Evolutionary conservation across 2,329 filamentous ascomycete species (phyloP).

Genomic region (Talaromyces sp.): DNA sequence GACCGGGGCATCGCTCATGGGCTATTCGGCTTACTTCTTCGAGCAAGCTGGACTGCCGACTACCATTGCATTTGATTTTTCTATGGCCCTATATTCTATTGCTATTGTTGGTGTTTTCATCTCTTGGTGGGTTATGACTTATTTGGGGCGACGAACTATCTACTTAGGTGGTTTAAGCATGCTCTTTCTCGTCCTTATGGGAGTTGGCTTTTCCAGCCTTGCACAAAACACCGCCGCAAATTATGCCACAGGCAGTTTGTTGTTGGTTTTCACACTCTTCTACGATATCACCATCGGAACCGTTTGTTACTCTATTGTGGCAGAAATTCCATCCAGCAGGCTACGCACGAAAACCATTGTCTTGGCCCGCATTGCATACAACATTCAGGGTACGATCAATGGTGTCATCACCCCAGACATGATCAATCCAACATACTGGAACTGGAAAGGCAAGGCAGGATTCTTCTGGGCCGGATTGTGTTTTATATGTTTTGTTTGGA

Average conservation of each 20-base stretch:
- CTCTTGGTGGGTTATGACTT: slow-evolving; percentile 72
- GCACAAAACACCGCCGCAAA: slow-evolving; percentile 33
- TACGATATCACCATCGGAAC: slow-evolving; percentile 87
- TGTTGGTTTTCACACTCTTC: slow-evolving; percentile 28
- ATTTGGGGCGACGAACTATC: slow-evolving; percentile 67
- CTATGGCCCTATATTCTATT: slow-evolving; percentile 54
- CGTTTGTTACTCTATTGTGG: slow-evolving; percentile 81
- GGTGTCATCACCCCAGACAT: slow-evolving; percentile 83
- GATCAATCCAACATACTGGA: slow-evolving; percentile 80
- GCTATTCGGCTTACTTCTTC: slow-evolving; percentile 57
- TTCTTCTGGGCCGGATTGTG: not conserved
- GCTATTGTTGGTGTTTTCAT: slow-evolving; percentile 76
- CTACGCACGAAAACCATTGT: slow-evolving; percentile 89
- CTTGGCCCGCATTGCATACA: slow-evolving; percentile 72
- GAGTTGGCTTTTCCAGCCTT: slow-evolving; percentile 77
- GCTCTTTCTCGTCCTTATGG: slow-evolving; percentile 68
- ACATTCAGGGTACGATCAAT: slow-evolving; percentile 74
- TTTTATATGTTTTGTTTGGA: not conserved
- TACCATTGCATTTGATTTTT: slow-evolving; percentile 46
- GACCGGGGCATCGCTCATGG: slow-evolving; percentile 57
- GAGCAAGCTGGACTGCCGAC: slow-evolving; percentile 50
- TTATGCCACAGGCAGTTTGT: slow-evolving; percentile 28
- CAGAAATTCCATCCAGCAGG: slow-evolving; percentile 73
- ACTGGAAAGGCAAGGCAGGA: slow-evolving; percentile 28
- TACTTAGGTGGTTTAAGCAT: slow-evolving; percentile 72